Evolutionary conservation across 2,329 filamentous ascomycete genomes (phyloP).

Genomic region (Aspergillus hortae): DNA sequence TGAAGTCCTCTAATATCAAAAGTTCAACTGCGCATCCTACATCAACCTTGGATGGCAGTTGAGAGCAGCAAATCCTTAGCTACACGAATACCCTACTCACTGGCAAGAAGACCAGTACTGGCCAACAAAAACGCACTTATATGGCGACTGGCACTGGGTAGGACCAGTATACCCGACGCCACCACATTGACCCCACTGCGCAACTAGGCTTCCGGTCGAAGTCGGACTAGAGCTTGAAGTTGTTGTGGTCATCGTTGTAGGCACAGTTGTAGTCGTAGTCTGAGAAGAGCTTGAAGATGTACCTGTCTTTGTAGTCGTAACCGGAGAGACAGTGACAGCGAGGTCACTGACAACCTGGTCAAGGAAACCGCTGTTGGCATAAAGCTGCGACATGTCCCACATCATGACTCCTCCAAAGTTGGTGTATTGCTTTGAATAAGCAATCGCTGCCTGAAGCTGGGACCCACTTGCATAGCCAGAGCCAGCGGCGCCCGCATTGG

Average conservation of each 20-base stretch:
- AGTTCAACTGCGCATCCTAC: background rate
- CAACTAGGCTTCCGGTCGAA: background rate
- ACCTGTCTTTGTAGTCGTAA: background rate
- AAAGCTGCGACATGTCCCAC: slow-evolving; percentile 64
- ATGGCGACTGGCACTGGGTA: background rate
- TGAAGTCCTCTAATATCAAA: background rate
- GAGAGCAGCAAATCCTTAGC: background rate
- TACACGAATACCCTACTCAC: background rate
- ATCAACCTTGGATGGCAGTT: background rate
- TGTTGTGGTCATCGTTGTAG: background rate
- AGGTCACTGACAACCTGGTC: background rate
- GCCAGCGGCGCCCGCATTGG: slow-evolving; percentile 50
- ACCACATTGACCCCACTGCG: background rate
- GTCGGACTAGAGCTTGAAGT: background rate
- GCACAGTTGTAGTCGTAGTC: background rate
- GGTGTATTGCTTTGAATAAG: slow-evolving; percentile 52
- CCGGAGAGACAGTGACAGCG: background rate
- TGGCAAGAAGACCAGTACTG: background rate
- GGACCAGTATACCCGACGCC: background rate
- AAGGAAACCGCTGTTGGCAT: slow-evolving; percentile 57
- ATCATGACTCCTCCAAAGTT: slow-evolving; percentile 68
- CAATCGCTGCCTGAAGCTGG: slow-evolving; percentile 49
- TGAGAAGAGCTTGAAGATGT: background rate
- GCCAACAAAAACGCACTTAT: background rate
- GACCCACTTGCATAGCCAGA: slow-evolving; percentile 52